Evolutionary conservation across 257 asterid species (phyloP).

Genomic region (Paulownia fortunei): DNA sequence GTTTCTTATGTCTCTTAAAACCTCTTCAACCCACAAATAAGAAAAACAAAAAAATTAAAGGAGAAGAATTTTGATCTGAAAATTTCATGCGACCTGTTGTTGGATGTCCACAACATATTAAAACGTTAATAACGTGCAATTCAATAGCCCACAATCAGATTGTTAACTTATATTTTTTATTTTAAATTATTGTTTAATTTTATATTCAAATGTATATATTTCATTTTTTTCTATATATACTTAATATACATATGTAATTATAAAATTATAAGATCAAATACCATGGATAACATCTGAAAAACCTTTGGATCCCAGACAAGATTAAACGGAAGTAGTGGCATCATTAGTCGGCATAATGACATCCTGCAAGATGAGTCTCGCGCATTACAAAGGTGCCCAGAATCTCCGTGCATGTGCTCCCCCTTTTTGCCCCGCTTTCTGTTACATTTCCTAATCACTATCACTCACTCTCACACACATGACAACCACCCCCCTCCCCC

Average conservation of each 20-base stretch:
- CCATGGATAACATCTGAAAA: no score
- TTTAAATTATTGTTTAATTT: no score
- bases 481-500: neutral
- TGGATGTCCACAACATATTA: no score
- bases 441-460: constrained; percentile 38
- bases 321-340: no score
- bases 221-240: no score
- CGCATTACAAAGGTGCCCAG: constrained; percentile 31
- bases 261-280: no score
- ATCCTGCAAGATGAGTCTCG: neutral
- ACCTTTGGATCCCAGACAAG: no score
- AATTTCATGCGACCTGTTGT: neutral
- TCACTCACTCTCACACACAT: constrained; percentile 35
- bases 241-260: no score
- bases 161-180: no score
- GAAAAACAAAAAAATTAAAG: neutral
- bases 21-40: neutral
- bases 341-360: constrained; percentile 30
- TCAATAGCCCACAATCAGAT: no score
- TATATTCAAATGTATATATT: no score
- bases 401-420: constrained; percentile 42
- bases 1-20: constrained; percentile 5
- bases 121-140: no score
- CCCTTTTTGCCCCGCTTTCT: constrained; percentile 26
- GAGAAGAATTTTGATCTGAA: neutral